A percentile compares a stretch with the other conserved stretches of the same genome.
Evolutionary conservation across 345 rosid species (phyloP).

Genomic region (Firmiana major): DNA sequence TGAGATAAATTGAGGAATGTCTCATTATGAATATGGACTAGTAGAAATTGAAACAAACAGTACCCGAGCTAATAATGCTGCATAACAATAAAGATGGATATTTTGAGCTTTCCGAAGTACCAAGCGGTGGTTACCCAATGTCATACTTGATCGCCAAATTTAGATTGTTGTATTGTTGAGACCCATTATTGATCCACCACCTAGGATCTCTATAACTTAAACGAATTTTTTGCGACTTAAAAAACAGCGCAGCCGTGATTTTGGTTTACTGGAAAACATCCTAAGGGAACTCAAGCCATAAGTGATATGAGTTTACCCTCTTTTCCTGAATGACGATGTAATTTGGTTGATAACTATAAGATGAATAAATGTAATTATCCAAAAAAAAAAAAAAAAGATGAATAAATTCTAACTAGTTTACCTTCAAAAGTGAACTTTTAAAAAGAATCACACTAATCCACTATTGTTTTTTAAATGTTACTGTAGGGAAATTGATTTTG

Average conservation of each 20-base stretch:
- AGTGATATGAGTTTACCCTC: background rate
- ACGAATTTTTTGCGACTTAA: background rate
- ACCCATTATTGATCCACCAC: background rate
- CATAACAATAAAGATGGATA: background rate
- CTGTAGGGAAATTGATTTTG: constrained; percentile 86
- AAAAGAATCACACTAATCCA: background rate
- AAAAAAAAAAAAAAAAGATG: too few species aligned
- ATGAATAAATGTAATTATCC: too few species aligned
- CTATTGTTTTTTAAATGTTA: background rate
- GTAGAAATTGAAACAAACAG: background rate
- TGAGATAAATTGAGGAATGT: background rate
- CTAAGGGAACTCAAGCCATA: background rate
- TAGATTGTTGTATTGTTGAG: background rate
- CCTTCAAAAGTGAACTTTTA: background rate
- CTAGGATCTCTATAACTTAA: background rate
- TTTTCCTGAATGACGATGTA: background rate
- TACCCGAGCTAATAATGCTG: background rate
- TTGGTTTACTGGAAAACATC: background rate
- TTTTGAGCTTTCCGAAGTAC: background rate
- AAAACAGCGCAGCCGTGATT: background rate
- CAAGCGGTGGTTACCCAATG: background rate
- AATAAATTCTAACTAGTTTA: background rate
- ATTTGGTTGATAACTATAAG: background rate
- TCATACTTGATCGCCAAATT: background rate
- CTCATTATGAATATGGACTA: background rate